Percentiles rank a stretch among this genome's conserved stretches.
Conservation (phyloP, 306 rosid species). For the Prunus padus region DNA sequence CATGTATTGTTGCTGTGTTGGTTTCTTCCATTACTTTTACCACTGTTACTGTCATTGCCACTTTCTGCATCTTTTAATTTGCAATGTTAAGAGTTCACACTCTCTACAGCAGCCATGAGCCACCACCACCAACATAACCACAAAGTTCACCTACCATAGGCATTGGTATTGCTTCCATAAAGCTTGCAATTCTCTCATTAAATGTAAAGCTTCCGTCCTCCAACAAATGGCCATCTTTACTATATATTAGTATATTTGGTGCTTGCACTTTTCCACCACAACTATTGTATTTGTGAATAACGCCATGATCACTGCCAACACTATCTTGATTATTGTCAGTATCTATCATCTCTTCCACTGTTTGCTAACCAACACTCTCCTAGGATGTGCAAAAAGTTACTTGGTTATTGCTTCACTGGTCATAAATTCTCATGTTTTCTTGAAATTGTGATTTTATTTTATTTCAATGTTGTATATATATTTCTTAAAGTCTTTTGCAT, state of each 20-base stretch:
- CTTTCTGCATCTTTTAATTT: too few relatives aligned
- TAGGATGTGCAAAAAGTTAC: neutral
- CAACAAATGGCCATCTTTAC: neutral
- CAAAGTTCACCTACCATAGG: too few relatives aligned
- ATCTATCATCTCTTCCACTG: neutral
- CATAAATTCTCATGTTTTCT: neutral
- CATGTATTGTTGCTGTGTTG: too few relatives aligned
- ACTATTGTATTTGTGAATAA: neutral
- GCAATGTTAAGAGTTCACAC: too few relatives aligned
- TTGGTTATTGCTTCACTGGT: neutral
- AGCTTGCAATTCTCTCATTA: too few relatives aligned
- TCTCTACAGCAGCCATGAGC: too few relatives aligned
- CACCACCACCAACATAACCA: too few relatives aligned
- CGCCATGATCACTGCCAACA: neutral
- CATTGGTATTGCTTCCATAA: too few relatives aligned
- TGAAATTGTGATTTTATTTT: neutral
- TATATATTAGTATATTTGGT: too few relatives aligned
- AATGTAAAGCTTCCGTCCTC: neutral
- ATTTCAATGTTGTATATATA: neutral
- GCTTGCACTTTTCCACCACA: neutral
- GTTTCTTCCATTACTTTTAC: too few relatives aligned
- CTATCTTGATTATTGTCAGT: neutral
- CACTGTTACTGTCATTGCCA: too few relatives aligned
- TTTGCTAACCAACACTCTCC: too few relatives aligned
- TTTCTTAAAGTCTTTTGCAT: neutral